These are phyloP conservation scores for Candida pseudofarinosa DNA, from an alignment of 805 yeast species.

Conservation along the genomic window DNA sequence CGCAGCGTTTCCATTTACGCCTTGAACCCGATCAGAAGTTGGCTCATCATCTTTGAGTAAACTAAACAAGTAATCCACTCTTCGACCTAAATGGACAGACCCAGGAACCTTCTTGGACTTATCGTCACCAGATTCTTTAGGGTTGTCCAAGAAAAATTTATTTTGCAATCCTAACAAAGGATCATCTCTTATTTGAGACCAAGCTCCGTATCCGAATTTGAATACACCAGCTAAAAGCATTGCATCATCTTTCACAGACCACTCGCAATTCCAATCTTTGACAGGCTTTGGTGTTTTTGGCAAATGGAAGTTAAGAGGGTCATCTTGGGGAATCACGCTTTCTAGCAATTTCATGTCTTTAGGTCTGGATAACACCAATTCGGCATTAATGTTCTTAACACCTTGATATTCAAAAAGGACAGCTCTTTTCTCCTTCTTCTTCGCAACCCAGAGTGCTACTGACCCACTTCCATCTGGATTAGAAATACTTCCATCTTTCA, in stretches of 20 bases:
- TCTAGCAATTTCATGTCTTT: slow-evolving; percentile 71
- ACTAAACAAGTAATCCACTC: slow-evolving; percentile 80
- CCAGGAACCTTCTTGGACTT: slow-evolving; percentile 75
- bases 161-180: slow-evolving; percentile 84
- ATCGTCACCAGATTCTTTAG: slow-evolving; percentile 15
- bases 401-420: slow-evolving; percentile 83
- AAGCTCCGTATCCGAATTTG: slow-evolving; percentile 94
- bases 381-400: slow-evolving; percentile 88
- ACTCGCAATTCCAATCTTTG: slow-evolving; percentile 84
- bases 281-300: slow-evolving; percentile 70
- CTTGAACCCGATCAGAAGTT: slow-evolving; percentile 6
- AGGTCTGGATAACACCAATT: slow-evolving; percentile 76
- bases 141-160: slow-evolving; percentile 64
- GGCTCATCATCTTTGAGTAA: slow-evolving; percentile 61
- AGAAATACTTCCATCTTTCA: slow-evolving; percentile 41
- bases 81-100: slow-evolving; percentile 84
- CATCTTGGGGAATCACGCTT: slow-evolving; percentile 47
- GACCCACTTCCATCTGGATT: slow-evolving; percentile 41
- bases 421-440: slow-evolving; percentile 84
- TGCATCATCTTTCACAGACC: slow-evolving; percentile 83
- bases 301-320: slow-evolving; percentile 59
- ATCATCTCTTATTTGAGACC: slow-evolving; percentile 93
- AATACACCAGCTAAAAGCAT: slow-evolving; percentile 81
- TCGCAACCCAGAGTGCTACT: slow-evolving; percentile 52
- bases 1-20: slow-evolving; percentile 6